Conservation (phyloP, 148 eudicot genomes). For the Fagopyrum esculentum region DNA sequence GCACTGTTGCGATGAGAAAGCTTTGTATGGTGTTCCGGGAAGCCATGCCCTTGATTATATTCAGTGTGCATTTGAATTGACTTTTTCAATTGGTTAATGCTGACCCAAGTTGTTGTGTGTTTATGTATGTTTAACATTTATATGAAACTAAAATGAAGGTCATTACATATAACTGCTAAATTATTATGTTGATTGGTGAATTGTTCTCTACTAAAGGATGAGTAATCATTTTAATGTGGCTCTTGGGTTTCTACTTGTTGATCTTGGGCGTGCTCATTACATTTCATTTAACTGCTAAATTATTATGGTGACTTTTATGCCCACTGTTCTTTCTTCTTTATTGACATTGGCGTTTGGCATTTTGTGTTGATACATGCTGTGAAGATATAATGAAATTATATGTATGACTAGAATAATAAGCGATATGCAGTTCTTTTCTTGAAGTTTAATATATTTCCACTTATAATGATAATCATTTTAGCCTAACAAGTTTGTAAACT, state of each 20-base stretch:
- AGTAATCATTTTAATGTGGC: neutral
- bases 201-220: neutral
- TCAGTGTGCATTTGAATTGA: too few relatives aligned
- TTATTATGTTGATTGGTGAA: neutral
- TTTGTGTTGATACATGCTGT: neutral
- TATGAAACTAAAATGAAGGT: conserved; percentile 93
- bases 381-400: neutral
- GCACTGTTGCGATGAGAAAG: too few relatives aligned
- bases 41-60: too few relatives aligned
- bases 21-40: too few relatives aligned
- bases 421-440: neutral
- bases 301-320: conserved; percentile 6
- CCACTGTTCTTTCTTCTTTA: neutral
- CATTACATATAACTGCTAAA: neutral
- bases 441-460: neutral
- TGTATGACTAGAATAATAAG: neutral
- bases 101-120: too few relatives aligned
- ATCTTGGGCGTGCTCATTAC: neutral
- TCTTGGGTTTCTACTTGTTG: neutral
- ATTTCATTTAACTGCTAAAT: neutral
- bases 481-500: too few relatives aligned
- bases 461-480: neutral
- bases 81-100: too few relatives aligned
- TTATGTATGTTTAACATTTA: conserved; percentile 46
- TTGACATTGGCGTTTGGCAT: neutral